Conservation (phyloP, 768 basidiomycete species). For the Pleurotus salmoneostramineus region DNA sequence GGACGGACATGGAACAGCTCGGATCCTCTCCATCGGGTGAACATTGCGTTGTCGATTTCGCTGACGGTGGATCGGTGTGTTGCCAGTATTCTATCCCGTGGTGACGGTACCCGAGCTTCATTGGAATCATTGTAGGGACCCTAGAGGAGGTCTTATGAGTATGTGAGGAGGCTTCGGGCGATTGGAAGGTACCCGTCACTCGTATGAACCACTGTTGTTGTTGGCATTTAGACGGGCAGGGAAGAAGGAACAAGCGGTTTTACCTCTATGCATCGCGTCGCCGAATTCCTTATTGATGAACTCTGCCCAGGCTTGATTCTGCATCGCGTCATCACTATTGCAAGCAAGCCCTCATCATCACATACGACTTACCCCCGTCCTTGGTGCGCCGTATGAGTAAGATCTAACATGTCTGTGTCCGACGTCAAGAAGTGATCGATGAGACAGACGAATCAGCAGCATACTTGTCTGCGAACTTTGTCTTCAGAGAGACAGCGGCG, state of each 20-base stretch:
- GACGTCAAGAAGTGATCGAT: neutral
- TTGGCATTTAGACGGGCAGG: neutral
- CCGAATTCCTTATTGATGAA: constrained; percentile 40
- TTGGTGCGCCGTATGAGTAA: constrained; percentile 50
- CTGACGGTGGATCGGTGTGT: constrained; percentile 18
- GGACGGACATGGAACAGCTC: constrained; percentile 20
- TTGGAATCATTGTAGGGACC: constrained; percentile 50
- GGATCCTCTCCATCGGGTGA: constrained; percentile 20
- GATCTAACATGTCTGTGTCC: constrained; percentile 27
- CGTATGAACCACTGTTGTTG: constrained; percentile 42
- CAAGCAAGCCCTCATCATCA: neutral
- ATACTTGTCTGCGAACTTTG: constrained; percentile 34
- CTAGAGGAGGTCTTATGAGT: constrained; percentile 18
- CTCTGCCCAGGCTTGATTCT: constrained; percentile 45
- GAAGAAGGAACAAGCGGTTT: neutral
- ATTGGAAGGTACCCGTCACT: constrained; percentile 36
- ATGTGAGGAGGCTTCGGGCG: too few species aligned
- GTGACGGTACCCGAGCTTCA: constrained; percentile 45
- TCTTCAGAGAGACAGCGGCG: constrained; percentile 39
- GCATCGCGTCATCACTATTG: neutral
- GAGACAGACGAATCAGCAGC: constrained; percentile 7
- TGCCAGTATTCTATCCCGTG: constrained; percentile 39
- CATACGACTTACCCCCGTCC: constrained; percentile 35
- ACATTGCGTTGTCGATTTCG: constrained; percentile 18
- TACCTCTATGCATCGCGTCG: constrained; percentile 38